Conservation (phyloP, 306 rosid genomes). For the Carpinus viminea region DNA sequence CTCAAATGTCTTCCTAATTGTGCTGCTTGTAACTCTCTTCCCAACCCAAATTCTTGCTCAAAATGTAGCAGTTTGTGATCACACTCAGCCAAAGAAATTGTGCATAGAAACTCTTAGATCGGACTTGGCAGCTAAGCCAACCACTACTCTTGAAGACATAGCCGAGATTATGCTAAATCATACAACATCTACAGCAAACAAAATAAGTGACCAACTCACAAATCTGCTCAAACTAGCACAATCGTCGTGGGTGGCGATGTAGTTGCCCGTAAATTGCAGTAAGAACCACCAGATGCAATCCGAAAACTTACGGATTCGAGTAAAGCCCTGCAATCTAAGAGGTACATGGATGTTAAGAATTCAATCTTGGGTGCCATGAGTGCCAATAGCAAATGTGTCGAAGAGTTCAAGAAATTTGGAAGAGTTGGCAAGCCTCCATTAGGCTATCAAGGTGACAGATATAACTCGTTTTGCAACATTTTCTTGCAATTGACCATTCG, state of each 20-base stretch:
- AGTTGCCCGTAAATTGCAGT: neutral
- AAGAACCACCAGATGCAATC: constrained; percentile 5
- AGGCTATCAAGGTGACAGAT: neutral
- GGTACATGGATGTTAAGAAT: neutral
- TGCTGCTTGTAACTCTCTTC: neutral
- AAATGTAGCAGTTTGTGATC: constrained; percentile 7
- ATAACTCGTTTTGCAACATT: constrained; percentile 4
- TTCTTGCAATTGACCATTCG: constrained; percentile 13
- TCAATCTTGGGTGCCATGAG: constrained; percentile 16
- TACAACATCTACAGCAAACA: neutral
- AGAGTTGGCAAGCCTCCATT: neutral
- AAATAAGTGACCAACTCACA: neutral
- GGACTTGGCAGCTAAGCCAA: neutral
- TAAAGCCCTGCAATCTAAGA: neutral
- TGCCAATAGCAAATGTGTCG: constrained; percentile 15
- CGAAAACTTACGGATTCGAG: neutral
- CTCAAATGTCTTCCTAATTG: neutral
- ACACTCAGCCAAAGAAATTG: neutral
- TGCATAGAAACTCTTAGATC: constrained; percentile 3
- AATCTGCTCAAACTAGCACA: neutral
- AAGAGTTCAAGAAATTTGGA: neutral
- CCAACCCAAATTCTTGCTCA: neutral
- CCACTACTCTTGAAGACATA: neutral
- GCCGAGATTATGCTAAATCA: neutral
- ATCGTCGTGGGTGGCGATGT: too few species aligned